Percentiles rank a stretch among this genome's conserved stretches.
Evolutionary conservation across 176 grass and related monocot genomes (phyloP).

Genomic region (Triticum monococcum): DNA sequence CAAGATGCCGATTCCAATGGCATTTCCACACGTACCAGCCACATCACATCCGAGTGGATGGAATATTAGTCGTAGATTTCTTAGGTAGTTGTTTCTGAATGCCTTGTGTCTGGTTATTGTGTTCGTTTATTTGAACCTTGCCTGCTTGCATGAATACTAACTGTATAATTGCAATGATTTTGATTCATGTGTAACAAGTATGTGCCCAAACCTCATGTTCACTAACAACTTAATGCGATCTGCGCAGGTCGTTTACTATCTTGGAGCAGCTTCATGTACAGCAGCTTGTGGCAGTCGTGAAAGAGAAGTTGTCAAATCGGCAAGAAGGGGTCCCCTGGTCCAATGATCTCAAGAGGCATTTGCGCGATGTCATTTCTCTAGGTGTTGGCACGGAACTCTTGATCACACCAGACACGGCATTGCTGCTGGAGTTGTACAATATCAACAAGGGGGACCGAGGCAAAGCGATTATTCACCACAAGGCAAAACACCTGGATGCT

Average conservation of each 20-base stretch:
- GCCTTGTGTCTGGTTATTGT: not conserved
- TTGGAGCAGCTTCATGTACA: slow-evolving; percentile 75
- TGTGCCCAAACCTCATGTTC: slow-evolving; percentile 3
- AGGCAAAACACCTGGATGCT: slow-evolving; percentile 75
- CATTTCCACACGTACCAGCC: not conserved
- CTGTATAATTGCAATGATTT: not conserved
- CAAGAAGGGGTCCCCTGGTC: slow-evolving; percentile 53
- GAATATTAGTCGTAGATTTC: not conserved
- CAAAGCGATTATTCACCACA: slow-evolving; percentile 85
- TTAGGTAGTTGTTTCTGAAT: not conserved
- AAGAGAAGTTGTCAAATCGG: slow-evolving; percentile 52
- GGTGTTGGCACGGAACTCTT: slow-evolving; percentile 69
- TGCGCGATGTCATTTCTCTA: slow-evolving; percentile 55
- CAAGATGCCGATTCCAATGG: not conserved
- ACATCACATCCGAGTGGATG: not conserved
- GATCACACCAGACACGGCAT: slow-evolving; percentile 50
- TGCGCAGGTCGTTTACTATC: slow-evolving; percentile 66
- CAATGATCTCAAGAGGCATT: slow-evolving; percentile 49
- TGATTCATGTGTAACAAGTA: slow-evolving; percentile 8
- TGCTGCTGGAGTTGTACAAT: slow-evolving; percentile 71
- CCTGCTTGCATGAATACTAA: not conserved
- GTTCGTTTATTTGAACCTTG: not conserved
- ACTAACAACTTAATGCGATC: slow-evolving; percentile 18
- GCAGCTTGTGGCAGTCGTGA: slow-evolving; percentile 54
- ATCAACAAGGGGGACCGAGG: slow-evolving; percentile 66